Conservation (phyloP, 192 early-diverging fungal genomes). For the Podila epicladia region DNA sequence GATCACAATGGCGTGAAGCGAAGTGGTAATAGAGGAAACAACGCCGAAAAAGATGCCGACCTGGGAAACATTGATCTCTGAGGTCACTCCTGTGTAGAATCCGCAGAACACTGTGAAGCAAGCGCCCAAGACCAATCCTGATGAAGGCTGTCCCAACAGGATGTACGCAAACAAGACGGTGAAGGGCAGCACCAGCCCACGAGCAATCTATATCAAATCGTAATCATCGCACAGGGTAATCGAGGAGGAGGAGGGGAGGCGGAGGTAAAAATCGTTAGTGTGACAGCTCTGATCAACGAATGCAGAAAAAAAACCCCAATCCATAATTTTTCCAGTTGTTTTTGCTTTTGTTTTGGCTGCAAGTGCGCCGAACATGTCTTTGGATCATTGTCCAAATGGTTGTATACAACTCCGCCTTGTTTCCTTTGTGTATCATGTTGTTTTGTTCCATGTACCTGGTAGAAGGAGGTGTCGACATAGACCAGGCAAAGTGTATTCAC, state of each 20-base stretch:
- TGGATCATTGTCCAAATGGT: background rate
- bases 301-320: background rate
- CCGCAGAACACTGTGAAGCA: slow-evolving; percentile 63
- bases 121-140: slow-evolving; percentile 42
- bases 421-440: background rate
- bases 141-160: slow-evolving; percentile 51
- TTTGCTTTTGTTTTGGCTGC: too few relatives aligned
- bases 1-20: slow-evolving; percentile 70
- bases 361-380: too few relatives aligned
- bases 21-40: slow-evolving; percentile 62
- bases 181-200: slow-evolving; percentile 66
- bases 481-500: slow-evolving; percentile 68
- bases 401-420: background rate
- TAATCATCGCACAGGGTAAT: background rate
- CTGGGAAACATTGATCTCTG: slow-evolving; percentile 44
- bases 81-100: slow-evolving; percentile 62
- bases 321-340: too few relatives aligned
- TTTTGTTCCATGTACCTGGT: slow-evolving; percentile 53
- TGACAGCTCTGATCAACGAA: background rate
- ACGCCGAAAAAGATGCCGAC: slow-evolving; percentile 62
- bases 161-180: slow-evolving; percentile 59
- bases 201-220: slow-evolving; percentile 54
- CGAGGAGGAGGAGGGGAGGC: background rate
- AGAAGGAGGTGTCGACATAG: slow-evolving; percentile 68
- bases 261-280: background rate